Base-by-base conservation (phyloP, 192 early-diverging fungal genomes). In the Rhizophlyctis rosea region DNA sequence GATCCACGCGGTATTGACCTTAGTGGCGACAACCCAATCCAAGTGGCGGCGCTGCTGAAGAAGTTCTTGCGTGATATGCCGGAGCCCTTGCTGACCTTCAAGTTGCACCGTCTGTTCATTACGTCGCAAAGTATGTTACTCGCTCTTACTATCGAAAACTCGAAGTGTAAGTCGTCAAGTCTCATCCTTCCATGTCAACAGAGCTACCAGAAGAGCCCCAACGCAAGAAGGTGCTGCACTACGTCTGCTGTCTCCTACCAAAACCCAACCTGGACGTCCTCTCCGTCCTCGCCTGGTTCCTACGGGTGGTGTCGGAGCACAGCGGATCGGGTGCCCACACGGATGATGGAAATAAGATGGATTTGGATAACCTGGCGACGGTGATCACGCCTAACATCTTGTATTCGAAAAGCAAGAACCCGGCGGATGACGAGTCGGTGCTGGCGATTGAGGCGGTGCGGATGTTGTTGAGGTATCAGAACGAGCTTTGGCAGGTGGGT, bases 1-100 rank as follows among this genome's bases (percentile, higher is more conserved):
- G 88, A 95, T 70, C 90, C 88, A 3, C 72, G 75, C 18, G 63
- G 81, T 3, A 85, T 91, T 4, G 86, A 90, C 34, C 67, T 94
- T 48, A 68, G 72, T 9, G 78, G 84, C 29, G 72, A 83, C 29
- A 90, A 90, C 57, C 83, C 88, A 9, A 87, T 98, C 44, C 95
- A 97, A 72, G 82, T 96, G 30, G 95, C 96, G 2, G 96, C 96
- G 13, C 70, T 98, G 59, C 68, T 98, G 61, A 97, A 98, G 62
- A 97, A 96, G 79, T 98, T 95, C 59, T 73, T 98, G 69, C 85
- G 96, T 16, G 96, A 98, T 50, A 67, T 98, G 65, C 95, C 96
- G 0, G 96, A 98, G 44, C 95, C 96, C 7, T 72, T 98, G 47
- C 78, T 98, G 49, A 96, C 96, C 1, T 92, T 87, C 67, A 87